Evolutionary conservation across 2,329 filamentous ascomycete species (phyloP).

Genomic region (Tympanopsis confertula): DNA sequence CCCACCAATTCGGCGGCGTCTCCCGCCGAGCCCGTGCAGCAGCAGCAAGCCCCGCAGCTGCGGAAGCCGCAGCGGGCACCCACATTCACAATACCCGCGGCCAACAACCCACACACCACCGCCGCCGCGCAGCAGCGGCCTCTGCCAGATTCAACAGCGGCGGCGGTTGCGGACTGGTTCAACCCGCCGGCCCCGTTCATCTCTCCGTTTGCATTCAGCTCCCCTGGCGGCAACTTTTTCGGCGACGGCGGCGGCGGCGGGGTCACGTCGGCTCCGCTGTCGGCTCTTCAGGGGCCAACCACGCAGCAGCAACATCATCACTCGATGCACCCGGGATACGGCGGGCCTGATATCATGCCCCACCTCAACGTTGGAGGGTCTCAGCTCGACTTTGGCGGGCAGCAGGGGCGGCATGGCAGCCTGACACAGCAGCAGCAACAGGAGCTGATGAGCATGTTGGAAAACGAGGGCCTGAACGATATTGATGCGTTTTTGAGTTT

Average conservation of each 20-base stretch:
- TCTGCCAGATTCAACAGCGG: constrained; percentile 22
- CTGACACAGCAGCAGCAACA: constrained; percentile 71
- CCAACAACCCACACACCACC: no score
- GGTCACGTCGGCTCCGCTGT: constrained; percentile 7
- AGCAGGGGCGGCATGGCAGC: constrained; percentile 48
- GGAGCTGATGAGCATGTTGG: constrained; percentile 71
- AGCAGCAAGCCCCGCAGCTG: constrained; percentile 5
- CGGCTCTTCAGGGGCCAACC: constrained; percentile 11
- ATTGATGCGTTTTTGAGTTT: constrained; percentile 47
- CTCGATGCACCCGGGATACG: constrained; percentile 16
- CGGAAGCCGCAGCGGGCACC: constrained; percentile 12
- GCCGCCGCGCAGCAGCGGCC: constrained; percentile 28
- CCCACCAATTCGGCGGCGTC: constrained; percentile 20
- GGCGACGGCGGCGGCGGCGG: constrained; percentile 11
- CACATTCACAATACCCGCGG: constrained; percentile 27
- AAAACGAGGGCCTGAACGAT: constrained; percentile 53
- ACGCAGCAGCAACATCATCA: constrained; percentile 4
- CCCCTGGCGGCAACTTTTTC: constrained; percentile 5
- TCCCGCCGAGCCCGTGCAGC: constrained; percentile 18
- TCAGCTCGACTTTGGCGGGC: constrained; percentile 15
- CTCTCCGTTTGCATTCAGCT: constrained; percentile 35
- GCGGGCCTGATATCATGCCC: constrained; percentile 7
- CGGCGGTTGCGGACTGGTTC: constrained; percentile 35
- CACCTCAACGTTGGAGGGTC: constrained; percentile 11
- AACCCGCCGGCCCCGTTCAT: constrained; percentile 38